phyloP scores from a whole-genome alignment of 805 yeast genomes.

The Diddensiella santjacobensis region DNA sequence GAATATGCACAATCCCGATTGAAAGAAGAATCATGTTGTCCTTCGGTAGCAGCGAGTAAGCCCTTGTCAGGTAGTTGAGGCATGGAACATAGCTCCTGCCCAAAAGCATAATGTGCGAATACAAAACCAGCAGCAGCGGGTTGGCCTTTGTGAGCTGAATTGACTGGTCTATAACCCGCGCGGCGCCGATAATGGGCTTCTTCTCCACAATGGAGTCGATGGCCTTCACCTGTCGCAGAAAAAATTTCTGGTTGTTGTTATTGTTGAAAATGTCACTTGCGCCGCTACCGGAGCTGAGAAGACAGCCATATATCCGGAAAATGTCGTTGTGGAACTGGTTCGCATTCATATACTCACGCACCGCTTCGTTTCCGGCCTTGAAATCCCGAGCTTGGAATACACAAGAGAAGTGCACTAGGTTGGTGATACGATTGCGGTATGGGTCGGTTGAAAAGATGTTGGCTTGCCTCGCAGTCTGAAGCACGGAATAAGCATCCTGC shows the following conservation, averaged over 20 bases:
- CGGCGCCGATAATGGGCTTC: constrained; percentile 69
- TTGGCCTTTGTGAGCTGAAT: constrained; percentile 30
- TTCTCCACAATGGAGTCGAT: constrained; percentile 63
- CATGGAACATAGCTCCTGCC: constrained; percentile 82
- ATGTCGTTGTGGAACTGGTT: constrained; percentile 74
- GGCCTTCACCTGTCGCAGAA: constrained; percentile 85
- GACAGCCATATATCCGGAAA: constrained; percentile 60
- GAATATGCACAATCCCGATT: constrained; percentile 76
- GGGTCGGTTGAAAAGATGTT: constrained; percentile 67
- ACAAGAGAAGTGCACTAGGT: constrained; percentile 65
- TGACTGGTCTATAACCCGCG: constrained; percentile 47
- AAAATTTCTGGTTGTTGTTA: constrained; percentile 83
- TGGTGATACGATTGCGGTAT: constrained; percentile 54
- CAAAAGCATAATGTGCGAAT: constrained; percentile 74
- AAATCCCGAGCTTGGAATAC: constrained; percentile 48
- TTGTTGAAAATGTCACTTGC: constrained; percentile 63
- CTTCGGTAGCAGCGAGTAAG: constrained; percentile 59
- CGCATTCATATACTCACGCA: constrained; percentile 60
- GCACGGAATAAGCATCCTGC: constrained; percentile 63
- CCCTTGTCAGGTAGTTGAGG: constrained; percentile 68
- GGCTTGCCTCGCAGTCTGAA: constrained; percentile 71
- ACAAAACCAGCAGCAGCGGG: constrained; percentile 71
- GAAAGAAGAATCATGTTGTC: constrained; percentile 79
- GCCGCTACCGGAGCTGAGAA: constrained; percentile 57
- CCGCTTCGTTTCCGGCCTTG: constrained; percentile 49